A percentile compares a stretch with the other conserved stretches of the same genome.
Conservation (phyloP, 495 filamentous ascomycete genomes). For the Penicillium arizonense region DNA sequence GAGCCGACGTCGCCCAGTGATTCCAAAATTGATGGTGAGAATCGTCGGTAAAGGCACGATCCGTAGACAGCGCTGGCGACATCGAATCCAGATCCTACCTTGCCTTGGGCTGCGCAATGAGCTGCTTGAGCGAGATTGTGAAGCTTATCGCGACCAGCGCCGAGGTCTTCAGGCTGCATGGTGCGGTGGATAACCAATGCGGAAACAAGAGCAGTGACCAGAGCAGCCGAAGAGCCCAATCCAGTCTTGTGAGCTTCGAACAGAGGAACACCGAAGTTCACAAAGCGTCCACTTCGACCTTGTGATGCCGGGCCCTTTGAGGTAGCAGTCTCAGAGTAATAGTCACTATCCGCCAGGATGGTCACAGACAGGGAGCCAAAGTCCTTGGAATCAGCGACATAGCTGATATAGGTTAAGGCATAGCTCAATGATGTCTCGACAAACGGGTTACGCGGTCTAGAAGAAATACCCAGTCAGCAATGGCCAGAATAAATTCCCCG, state of each 20-base stretch:
- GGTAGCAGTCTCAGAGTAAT: slow-evolving; percentile 76
- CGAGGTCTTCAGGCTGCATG: slow-evolving; percentile 60
- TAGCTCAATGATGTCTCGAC: slow-evolving; percentile 88
- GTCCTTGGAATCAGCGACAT: slow-evolving; percentile 48
- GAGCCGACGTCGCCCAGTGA: slow-evolving; percentile 61
- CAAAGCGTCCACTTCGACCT: slow-evolving; percentile 54
- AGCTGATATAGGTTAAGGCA: slow-evolving; percentile 76
- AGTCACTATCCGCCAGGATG: slow-evolving; percentile 92
- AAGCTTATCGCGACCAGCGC: slow-evolving; percentile 53
- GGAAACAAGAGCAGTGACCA: slow-evolving; percentile 88
- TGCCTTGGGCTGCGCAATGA: slow-evolving; percentile 95
- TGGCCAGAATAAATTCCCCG: not conserved
- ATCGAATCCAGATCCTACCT: slow-evolving; percentile 94
- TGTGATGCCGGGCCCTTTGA: slow-evolving; percentile 27
- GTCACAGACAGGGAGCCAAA: slow-evolving; percentile 72
- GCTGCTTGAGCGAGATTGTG: slow-evolving; percentile 93
- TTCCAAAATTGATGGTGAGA: slow-evolving; percentile 75
- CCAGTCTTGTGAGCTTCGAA: slow-evolving; percentile 89
- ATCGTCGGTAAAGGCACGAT: slow-evolving; percentile 84
- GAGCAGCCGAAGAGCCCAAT: slow-evolving; percentile 89
- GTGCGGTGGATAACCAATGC: slow-evolving; percentile 75
- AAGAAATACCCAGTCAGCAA: not conserved
- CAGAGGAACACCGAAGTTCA: slow-evolving; percentile 73
- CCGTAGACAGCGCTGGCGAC: slow-evolving; percentile 93
- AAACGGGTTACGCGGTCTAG: slow-evolving; percentile 67